Base-by-base conservation (phyloP, 2,329 filamentous ascomycete species). In the Fusarium austroafricanum region DNA sequence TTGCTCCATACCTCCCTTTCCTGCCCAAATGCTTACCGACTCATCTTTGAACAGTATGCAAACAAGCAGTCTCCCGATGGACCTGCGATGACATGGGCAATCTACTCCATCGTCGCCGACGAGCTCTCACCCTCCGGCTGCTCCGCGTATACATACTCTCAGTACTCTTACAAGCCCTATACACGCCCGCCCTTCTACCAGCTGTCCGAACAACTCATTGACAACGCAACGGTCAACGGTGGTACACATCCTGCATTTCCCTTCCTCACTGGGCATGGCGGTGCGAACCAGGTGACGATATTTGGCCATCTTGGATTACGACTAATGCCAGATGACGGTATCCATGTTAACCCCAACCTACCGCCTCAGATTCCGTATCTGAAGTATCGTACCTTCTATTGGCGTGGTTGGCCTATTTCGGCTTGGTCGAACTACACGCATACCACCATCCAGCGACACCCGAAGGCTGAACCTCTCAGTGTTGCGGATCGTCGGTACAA, bases 131-230 rank as follows among this genome's bases (percentile, higher is more conserved):
- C 55, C 3, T 58, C 55, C 0, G 55, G 55, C 0, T 56, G 55
- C n/a, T 58, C 55, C 6, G 51, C 51, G 1, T 58, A 58, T 4
- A 58, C 55, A 3, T 58, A 58, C 0, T 33, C 55, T 5, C 55
- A 58, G 2, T 58, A 58, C 1, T 58, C 55, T 1, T 58, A 58
- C 11, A 56, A 40, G 9, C 55, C 55, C 1, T 58, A 58, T 21
- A 18, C 55, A 5, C 33, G 55, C 1, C 6, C 55, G 2, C 55
- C 55, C 0, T 58, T 58, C 1, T 58, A 58, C 1, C 55, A 58
- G 11, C 55, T 58, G 21, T 58, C 55, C 0, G 55, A 58, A 10
- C 55, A 58, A 4, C 10, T 58, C 2, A 14, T 56, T 1, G 55
- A 58, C 9, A 56, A 56, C 3, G 55, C 51, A 4, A 40, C 51